Conservation (phyloP, 345 rosid genomes). For the Gossypium australe region DNA sequence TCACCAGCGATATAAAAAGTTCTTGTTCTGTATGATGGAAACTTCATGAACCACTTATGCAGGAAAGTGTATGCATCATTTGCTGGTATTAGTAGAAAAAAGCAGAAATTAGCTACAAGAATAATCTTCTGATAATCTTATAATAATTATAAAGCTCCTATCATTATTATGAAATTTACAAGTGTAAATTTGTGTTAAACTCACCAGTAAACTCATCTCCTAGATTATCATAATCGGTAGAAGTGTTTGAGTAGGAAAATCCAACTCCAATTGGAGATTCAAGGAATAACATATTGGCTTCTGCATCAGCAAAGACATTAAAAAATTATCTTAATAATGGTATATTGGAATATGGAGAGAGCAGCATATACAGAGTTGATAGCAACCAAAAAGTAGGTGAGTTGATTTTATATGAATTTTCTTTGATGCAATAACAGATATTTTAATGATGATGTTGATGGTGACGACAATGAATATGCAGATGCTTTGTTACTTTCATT, state of each 20-base stretch:
- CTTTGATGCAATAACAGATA: not conserved
- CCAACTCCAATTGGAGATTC: conserved; percentile 97
- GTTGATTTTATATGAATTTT: not conserved
- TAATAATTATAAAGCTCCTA: not conserved
- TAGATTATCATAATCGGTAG: conserved; percentile 46
- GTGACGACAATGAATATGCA: no score
- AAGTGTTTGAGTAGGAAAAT: conserved; percentile 83
- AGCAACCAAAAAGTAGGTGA: conserved; percentile 2
- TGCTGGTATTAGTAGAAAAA: conserved; percentile 33
- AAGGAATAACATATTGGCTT: conserved; percentile 83
- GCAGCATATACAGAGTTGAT: conserved; percentile 5
- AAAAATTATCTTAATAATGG: conserved; percentile 3
- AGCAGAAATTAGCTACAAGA: conserved; percentile 4
- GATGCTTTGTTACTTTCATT: no score
- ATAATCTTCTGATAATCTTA: conserved; percentile 2
- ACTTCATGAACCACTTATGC: conserved; percentile 66
- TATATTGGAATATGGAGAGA: conserved; percentile 10
- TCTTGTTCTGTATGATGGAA: conserved; percentile 52
- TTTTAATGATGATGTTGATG: not conserved
- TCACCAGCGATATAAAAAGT: conserved; percentile 83
- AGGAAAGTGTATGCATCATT: conserved; percentile 73
- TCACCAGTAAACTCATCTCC: conserved; percentile 44
- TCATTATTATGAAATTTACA: no score
- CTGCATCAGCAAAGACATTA: conserved; percentile 42
- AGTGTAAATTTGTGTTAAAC: no score